Evolutionary conservation across 2,329 filamentous ascomycete species (phyloP), one percentile per base, ranked within the genome.

Genomic region (Pseudogymnoascus sp.): DNA sequence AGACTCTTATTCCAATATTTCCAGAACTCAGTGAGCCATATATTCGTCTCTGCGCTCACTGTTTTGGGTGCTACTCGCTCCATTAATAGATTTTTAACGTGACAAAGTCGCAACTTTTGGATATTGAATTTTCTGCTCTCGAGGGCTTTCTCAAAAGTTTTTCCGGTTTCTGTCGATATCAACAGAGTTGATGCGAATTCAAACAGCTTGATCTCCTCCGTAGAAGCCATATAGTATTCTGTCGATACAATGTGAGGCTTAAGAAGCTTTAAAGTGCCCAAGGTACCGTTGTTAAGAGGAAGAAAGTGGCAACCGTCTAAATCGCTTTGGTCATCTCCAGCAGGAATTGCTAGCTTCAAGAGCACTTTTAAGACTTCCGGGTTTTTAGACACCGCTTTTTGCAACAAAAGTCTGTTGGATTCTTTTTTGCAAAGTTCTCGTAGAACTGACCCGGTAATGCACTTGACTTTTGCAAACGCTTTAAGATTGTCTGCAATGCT

Each of bases 261-360:
- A 4, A 61, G 1, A 58, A 63, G 15, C 10, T 37, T 33, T 3
- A 67, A 35, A 12, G 61, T 63, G 12, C 61, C 67, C 19, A 70
- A 45, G 8, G 12, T 64, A 12, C 64, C 63, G 41, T 68, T 59
- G 21, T 57, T 61, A 5, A 71, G 63, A 3, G 67, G 69, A 5
- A 70, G 21, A 57, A 71, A 45, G 19, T 61, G 58, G 39, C 69
- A 70, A 6, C 65, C 67, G 33, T 67, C 61, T 12, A 71, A 59
- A 8, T 65, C 56, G 13, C 63, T 34, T 9, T 63, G 34, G 13
- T 62, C 65, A 3, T 35, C 21, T 19, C 57, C 60, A 12, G 34
- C 30, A 35, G 59, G 63, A 57, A 61, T 61, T 0, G 58, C 8
- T 18, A 60, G 56, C 35, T 52, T 3, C 3, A 66, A 34, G 7